Evolutionary conservation across 2,329 filamentous ascomycete species (phyloP).

Genomic region (Sclerotinia glacialis): DNA sequence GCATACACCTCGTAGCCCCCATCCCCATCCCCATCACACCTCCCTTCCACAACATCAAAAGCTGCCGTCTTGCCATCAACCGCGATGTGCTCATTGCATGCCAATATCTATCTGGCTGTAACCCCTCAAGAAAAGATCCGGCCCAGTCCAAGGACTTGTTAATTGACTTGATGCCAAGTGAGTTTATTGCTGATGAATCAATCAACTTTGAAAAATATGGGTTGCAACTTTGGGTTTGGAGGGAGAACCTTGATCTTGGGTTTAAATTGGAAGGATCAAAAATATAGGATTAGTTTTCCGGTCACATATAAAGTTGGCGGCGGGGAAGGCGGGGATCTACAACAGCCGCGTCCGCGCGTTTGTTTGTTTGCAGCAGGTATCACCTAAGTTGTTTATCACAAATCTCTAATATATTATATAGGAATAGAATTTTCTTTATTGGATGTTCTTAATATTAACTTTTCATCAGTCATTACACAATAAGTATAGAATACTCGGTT

Average conservation of each 20-base stretch:
- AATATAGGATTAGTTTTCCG: neutral
- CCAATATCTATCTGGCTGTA: neutral
- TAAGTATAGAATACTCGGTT: neutral
- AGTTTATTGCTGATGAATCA: too few species aligned
- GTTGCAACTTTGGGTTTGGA: neutral
- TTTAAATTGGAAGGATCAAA: neutral
- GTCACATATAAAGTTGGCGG: neutral
- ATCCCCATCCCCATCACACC: neutral
- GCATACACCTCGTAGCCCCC: neutral
- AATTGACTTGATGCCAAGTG: too few species aligned
- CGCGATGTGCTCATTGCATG: neutral
- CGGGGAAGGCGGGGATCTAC: neutral
- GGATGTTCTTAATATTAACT: neutral
- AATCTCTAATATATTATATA: neutral
- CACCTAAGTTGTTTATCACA: neutral
- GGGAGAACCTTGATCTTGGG: neutral
- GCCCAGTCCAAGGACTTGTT: too few species aligned
- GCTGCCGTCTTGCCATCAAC: neutral
- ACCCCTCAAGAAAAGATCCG: neutral
- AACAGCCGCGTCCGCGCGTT: constrained; percentile 11
- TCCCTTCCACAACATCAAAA: neutral
- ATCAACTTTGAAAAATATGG: neutral
- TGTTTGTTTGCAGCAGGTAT: neutral
- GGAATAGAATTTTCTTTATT: neutral
- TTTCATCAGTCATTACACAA: too few species aligned